Percentiles rank a stretch among this genome's conserved stretches.
phyloP scores from a whole-genome alignment of 2,329 filamentous ascomycete species.

The Didymella sp. region DNA sequence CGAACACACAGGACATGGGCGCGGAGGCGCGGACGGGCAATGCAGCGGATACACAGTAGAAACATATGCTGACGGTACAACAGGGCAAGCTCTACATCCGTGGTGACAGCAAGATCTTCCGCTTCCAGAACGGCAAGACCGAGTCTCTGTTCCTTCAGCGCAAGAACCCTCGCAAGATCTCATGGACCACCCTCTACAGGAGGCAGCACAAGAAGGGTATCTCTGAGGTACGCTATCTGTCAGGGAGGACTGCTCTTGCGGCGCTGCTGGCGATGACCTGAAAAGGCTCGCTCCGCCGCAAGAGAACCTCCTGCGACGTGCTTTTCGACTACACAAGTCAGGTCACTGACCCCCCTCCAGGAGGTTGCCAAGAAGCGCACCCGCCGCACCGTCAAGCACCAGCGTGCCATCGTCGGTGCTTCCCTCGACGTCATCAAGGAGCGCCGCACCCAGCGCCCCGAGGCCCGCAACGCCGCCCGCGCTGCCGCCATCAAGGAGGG shows the following conservation, averaged over 20 bases:
- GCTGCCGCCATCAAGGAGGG: constrained; percentile 90
- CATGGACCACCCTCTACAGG: constrained; percentile 98
- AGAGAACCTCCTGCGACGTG: constrained; percentile 19
- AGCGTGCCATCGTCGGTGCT: constrained; percentile 98
- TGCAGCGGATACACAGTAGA: constrained; percentile 12
- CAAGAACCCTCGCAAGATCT: constrained; percentile 99
- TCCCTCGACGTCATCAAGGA: constrained; percentile 99
- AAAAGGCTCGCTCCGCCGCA: constrained; percentile 26
- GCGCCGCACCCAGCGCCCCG: constrained; percentile 91
- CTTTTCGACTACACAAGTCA: constrained; percentile 15
- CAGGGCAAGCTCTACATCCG: constrained; percentile 99
- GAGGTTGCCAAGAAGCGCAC: constrained; percentile 99
- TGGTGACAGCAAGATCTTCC: constrained; percentile 99
- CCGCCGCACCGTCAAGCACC: constrained; percentile 96
- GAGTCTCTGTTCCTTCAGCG: constrained; percentile 99
- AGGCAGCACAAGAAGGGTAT: constrained; percentile 99
- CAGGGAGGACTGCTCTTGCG: constrained; percentile 15
- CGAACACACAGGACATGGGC: constrained; percentile 28
- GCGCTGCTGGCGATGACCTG: constrained; percentile 26
- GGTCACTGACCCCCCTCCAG: constrained; percentile 60
- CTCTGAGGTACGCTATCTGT: constrained; percentile 78
- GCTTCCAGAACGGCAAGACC: constrained; percentile 99
- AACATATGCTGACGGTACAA: constrained; percentile 41
- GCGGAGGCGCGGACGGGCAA: constrained; percentile 7
- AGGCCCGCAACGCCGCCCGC: constrained; percentile 92